A percentile compares a stretch with the other conserved stretches of the same genome.
phyloP scores from a whole-genome alignment of 2,329 filamentous ascomycete genomes.

The Leptographium wingfieldii region DNA sequence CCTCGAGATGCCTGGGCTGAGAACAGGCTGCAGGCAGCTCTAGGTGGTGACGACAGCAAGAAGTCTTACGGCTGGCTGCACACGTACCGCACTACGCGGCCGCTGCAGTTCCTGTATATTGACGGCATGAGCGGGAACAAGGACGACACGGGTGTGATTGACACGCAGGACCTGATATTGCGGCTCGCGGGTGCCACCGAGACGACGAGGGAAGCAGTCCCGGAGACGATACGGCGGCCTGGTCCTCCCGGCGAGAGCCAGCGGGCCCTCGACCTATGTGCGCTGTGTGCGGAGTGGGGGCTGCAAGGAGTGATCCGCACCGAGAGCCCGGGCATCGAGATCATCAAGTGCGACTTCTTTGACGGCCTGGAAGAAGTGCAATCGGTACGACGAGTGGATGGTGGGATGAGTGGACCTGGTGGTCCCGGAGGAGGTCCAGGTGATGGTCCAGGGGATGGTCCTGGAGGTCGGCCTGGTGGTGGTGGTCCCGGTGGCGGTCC shows the following conservation, averaged over 20 bases:
- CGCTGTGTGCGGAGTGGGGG: background rate
- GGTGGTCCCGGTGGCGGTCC: background rate
- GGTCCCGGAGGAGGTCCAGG: background rate
- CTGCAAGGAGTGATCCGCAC: conserved; percentile 5
- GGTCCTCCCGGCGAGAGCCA: background rate
- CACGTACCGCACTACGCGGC: conserved; percentile 46
- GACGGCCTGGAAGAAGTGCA: conserved; percentile 3
- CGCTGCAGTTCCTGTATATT: conserved; percentile 51
- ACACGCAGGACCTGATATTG: conserved; percentile 48
- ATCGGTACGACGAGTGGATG: background rate
- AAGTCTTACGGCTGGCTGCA: conserved; percentile 45
- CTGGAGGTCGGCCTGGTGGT: background rate
- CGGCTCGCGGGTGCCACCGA: background rate
- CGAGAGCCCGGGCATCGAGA: conserved; percentile 5
- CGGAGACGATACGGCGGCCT: background rate
- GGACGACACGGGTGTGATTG: conserved; percentile 51
- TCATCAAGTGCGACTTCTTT: conserved; percentile 6
- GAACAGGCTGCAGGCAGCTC: background rate
- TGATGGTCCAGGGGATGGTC: background rate
- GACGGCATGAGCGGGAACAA: conserved; percentile 31
- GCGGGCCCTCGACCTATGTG: conserved; percentile 2
- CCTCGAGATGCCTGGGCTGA: too few species aligned
- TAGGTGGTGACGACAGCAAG: background rate
- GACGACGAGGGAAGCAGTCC: background rate
- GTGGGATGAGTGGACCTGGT: background rate